A percentile compares a stretch with the other conserved stretches of the same genome.
These are phyloP conservation scores for Hevea brasiliensis DNA, from an alignment of 345 rosid species.

Conservation along the genomic window DNA sequence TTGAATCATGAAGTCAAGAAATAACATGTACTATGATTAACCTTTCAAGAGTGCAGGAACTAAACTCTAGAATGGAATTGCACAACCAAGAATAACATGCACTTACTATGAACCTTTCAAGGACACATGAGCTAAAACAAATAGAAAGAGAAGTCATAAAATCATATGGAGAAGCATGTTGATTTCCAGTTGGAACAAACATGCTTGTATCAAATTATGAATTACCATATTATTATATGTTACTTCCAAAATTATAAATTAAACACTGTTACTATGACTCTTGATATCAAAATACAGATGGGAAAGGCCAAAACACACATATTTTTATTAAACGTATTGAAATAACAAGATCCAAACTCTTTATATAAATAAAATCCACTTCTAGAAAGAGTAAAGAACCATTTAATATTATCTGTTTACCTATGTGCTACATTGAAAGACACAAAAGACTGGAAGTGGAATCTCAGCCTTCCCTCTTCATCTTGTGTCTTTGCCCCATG, in stretches of 20 bases:
- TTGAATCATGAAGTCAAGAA: neutral
- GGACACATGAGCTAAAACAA: neutral
- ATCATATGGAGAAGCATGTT: constrained; percentile 6
- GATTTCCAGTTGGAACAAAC: constrained; percentile 1
- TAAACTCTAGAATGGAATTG: neutral
- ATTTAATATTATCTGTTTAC: constrained; percentile 39
- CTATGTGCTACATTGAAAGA: constrained; percentile 83
- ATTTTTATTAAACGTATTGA: neutral
- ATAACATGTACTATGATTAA: neutral
- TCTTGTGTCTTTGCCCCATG: constrained; percentile 88
- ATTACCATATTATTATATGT: neutral
- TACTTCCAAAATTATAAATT: neutral
- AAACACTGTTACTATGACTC: neutral
- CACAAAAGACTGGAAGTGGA: constrained; percentile 91
- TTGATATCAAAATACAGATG: neutral
- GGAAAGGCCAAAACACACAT: neutral
- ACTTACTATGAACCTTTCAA: neutral
- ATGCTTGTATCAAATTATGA: neutral
- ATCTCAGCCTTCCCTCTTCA: constrained; percentile 92
- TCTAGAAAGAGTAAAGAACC: neutral
- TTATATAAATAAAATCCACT: neutral
- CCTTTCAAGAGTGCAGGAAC: neutral
- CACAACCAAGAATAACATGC: neutral
- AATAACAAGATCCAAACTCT: neutral
- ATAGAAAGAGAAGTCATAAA: constrained; percentile 5